phyloP scores from a whole-genome alignment of 257 asterid genomes.

The Solanum lycopersicoides region DNA sequence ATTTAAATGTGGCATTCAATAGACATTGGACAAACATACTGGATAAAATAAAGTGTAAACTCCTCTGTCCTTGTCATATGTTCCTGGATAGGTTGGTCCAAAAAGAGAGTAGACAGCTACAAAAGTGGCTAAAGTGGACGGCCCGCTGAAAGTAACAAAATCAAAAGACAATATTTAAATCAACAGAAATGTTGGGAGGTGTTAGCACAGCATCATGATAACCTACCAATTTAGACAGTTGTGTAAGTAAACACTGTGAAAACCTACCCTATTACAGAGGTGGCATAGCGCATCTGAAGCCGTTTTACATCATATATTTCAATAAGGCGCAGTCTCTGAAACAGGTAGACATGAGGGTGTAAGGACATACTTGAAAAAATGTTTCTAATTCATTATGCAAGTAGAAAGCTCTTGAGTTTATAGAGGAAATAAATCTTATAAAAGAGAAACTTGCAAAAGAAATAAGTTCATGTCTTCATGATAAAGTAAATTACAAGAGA shows the following conservation, averaged over 20 bases:
- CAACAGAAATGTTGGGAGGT: neutral
- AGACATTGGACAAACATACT: slow-evolving; percentile 26
- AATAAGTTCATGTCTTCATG: neutral
- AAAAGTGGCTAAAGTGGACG: slow-evolving; percentile 72
- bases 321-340: slow-evolving; percentile 70
- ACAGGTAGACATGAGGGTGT: slow-evolving; percentile 1
- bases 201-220: neutral
- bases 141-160: slow-evolving; percentile 44
- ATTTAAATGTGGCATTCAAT: neutral
- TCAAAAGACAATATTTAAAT: neutral
- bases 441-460: neutral
- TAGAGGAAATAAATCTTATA: neutral
- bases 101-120: slow-evolving; percentile 78
- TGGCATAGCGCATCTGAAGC: slow-evolving; percentile 77
- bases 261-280: slow-evolving; percentile 68
- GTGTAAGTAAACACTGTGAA: neutral
- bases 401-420: neutral
- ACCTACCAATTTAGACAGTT: neutral
- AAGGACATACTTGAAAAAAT: neutral
- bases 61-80: slow-evolving; percentile 64
- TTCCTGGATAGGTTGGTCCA: slow-evolving; percentile 89
- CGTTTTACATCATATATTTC: slow-evolving; percentile 81
- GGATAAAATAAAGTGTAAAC: slow-evolving; percentile 80
- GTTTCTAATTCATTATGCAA: neutral
- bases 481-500: neutral